A percentile compares a stretch with the other conserved stretches of the same genome.
Evolutionary conservation across 352 stramenopile genomes (phyloP).

Genomic region (Hyaloperonospora brassicae): DNA sequence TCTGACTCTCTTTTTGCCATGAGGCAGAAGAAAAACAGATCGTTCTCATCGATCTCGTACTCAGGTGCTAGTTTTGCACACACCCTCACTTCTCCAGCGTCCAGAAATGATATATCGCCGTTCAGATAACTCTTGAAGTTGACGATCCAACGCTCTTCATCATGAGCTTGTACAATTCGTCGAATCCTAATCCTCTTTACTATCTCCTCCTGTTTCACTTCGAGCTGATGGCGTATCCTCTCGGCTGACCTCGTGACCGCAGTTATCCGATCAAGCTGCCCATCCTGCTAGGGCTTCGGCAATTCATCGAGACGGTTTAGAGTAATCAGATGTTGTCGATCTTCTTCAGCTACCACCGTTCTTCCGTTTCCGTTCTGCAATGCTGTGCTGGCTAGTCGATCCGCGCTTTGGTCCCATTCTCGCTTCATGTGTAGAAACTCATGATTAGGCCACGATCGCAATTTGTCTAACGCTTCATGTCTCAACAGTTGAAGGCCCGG

Average conservation of each 20-base stretch:
- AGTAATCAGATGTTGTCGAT: not conserved
- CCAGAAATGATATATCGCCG: too few species aligned
- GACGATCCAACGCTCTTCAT: too few species aligned
- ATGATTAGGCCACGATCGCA: not conserved
- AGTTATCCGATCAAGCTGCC: too few species aligned
- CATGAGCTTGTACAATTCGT: too few species aligned
- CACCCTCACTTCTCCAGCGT: not conserved
- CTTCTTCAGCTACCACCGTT: too few species aligned
- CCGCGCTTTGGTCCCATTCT: not conserved
- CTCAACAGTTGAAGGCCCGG: not conserved
- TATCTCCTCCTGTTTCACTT: too few species aligned
- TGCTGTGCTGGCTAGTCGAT: not conserved
- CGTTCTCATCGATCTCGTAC: not conserved
- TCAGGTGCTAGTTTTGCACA: not conserved
- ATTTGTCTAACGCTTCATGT: not conserved
- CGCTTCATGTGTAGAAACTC: not conserved
- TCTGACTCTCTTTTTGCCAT: too few species aligned
- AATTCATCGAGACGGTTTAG: not conserved
- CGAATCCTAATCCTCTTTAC: too few species aligned
- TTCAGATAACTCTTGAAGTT: too few species aligned
- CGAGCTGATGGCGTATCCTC: too few species aligned
- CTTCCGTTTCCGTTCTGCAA: not conserved
- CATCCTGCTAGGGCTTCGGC: too few species aligned
- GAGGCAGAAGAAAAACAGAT: not conserved
- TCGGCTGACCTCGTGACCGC: too few species aligned